Conservation (phyloP, 805 yeast species). For the Metschnikowia peoriensis region DNA sequence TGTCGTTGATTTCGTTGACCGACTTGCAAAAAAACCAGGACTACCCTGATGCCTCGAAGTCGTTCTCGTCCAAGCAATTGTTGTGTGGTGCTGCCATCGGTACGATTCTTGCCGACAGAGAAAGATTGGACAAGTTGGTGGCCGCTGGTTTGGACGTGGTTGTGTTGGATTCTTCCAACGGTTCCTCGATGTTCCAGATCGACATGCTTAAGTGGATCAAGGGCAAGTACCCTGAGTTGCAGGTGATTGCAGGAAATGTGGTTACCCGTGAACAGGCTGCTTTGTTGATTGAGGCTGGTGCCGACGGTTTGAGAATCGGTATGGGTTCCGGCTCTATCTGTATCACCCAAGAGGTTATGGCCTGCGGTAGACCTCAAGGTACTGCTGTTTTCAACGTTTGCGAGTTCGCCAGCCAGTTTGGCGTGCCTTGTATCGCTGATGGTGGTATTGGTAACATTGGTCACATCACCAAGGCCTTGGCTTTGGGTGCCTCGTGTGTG, state of each 20-base stretch:
- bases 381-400: constrained; percentile 95
- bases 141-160: constrained; percentile 98
- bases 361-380: constrained; percentile 99
- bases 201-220: constrained; percentile 93
- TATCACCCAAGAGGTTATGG: constrained; percentile 99
- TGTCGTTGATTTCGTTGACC: constrained; percentile 89
- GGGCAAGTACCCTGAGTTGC: constrained; percentile 68
- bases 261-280: constrained; percentile 99
- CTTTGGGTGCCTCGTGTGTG: constrained; percentile 94
- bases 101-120: constrained; percentile 84
- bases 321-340: constrained; percentile 99
- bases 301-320: constrained; percentile 97
- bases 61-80: constrained; percentile 88
- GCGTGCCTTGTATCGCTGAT: constrained; percentile 98
- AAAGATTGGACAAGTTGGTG: constrained; percentile 78
- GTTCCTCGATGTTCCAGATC: constrained; percentile 93
- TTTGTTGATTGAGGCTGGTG: constrained; percentile 81
- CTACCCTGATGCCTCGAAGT: constrained; percentile 94
- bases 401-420: constrained; percentile 91
- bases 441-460: constrained; percentile 99
- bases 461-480: constrained; percentile 94
- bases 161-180: constrained; percentile 93
- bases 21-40: constrained; percentile 94
- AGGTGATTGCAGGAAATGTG: constrained; percentile 97
- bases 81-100: constrained; percentile 99